Base-by-base conservation (phyloP, 148 eudicot genomes). In the Amaranthus palmeri region DNA sequence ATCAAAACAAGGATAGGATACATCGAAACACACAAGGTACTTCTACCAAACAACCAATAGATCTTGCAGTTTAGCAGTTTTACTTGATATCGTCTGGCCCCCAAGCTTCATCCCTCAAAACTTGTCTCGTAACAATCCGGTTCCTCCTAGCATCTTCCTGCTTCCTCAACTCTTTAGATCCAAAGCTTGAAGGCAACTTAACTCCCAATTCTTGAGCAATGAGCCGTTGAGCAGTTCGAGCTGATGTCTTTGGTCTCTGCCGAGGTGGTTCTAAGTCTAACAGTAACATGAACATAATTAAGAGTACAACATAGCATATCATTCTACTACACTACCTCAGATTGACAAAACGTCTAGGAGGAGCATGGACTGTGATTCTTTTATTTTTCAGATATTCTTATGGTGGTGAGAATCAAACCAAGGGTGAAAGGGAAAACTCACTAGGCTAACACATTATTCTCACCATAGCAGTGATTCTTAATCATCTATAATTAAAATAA, bases 191-290 rank as follows among this genome's bases (percentile, higher is more conserved):
- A 10, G 98, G 95, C 82, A 93, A 68, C 86, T 88, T 93, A 74
- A 93, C 77, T 79, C 98, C 98, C 87, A 90, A 83, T 15, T 88
- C 85, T 53, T 93, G 96, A 54, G 98, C 96, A 73, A 93, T 93
- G 65, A 93, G 78, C 78, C 98, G 86, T 54, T 84, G 85, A 0
- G 98, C 98, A 70, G 96, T 84, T 79, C 89, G 84, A 10, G 96
- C 90, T 6, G 98, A 93, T 54, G 96, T 93, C 75, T 81, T 79
- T 10, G 98, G 98, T 82, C 98, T 84, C 70, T 73, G 86, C 67
- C 90, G 88, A 61, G 98, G 98, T 14, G 96, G 98, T 47, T 93
- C 96, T 72, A 93, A 76, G 77, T 90, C 98, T 88, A 80, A 41
- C 73, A 69, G 40, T n/a, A 70, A 6, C 53, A 74, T 55, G 10